phyloP scores from a whole-genome alignment of 2,329 filamentous ascomycete genomes.

The Aspergillus vadensis region DNA sequence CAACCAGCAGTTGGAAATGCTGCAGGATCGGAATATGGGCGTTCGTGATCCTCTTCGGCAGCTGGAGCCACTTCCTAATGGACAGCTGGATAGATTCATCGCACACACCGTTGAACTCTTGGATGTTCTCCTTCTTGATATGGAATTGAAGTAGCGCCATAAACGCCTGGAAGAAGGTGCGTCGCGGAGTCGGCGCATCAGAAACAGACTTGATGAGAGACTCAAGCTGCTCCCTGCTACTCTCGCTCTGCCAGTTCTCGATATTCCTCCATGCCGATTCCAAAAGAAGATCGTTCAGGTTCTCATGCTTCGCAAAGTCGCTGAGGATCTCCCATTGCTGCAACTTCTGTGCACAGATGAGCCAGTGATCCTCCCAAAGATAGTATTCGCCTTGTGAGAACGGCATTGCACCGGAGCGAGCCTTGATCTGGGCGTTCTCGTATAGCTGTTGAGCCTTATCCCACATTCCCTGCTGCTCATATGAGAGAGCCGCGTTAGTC shows the following conservation, averaged over 20 bases:
- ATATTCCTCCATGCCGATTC: conserved; percentile 95
- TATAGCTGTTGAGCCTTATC: conserved; percentile 98
- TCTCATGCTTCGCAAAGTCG: conserved; percentile 98
- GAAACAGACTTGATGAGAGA: conserved; percentile 95
- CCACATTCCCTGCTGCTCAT: conserved; percentile 99
- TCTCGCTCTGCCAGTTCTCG: conserved; percentile 87
- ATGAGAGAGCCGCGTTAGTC: conserved; percentile 94
- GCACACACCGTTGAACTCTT: conserved; percentile 85
- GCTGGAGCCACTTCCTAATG: conserved; percentile 97
- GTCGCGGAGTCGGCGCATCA: conserved; percentile 90
- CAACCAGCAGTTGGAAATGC: conserved; percentile 96
- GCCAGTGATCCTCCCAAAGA: conserved; percentile 99
- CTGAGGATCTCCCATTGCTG: conserved; percentile 98
- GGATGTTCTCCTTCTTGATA: conserved; percentile 75
- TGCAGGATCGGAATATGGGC: conserved; percentile 93
- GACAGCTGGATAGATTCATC: conserved; percentile 97
- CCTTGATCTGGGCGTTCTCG: conserved; percentile 95
- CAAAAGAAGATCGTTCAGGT: conserved; percentile 91
- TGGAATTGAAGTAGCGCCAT: conserved; percentile 95
- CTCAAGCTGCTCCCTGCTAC: conserved; percentile 86
- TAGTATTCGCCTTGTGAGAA: conserved; percentile 98
- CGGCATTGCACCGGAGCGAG: conserved; percentile 89
- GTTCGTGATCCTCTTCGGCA: conserved; percentile 90
- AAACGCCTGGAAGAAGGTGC: conserved; percentile 98
- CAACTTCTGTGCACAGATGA: conserved; percentile 93